Evolutionary conservation across 225 moss, liverwort and hornwort genomes (phyloP).

Genomic region (Polytrichum commune): DNA sequence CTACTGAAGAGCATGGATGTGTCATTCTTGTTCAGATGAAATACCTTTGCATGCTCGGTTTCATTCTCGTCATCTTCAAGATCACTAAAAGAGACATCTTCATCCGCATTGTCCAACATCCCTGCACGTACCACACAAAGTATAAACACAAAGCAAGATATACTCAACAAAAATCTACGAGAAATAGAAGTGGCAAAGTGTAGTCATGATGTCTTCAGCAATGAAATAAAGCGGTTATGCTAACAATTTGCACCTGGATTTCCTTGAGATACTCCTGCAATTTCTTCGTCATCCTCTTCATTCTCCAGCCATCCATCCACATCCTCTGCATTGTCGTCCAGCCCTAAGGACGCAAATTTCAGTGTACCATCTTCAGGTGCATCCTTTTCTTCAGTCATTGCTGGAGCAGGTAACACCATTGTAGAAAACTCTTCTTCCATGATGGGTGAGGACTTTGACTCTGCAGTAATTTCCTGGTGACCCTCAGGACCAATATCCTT

Average conservation of each 20-base stretch:
- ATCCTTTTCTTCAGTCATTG: conserved; percentile 15
- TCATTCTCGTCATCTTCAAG: conserved; percentile 77
- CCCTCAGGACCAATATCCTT: conserved; percentile 17
- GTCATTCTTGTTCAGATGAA: no score
- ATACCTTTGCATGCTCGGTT: conserved; percentile 26
- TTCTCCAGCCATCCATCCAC: conserved; percentile 84
- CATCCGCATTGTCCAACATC: conserved; percentile 41
- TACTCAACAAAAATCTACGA: no score
- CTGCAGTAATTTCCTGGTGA: conserved; percentile 28
- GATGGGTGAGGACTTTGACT: conserved; percentile 20
- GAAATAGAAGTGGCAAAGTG: no score
- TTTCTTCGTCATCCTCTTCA: conserved; percentile 37
- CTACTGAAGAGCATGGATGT: no score
- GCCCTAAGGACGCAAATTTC: conserved; percentile 40
- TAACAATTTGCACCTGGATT: no score
- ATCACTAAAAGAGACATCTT: conserved; percentile 98
- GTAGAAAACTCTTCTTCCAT: conserved; percentile 23
- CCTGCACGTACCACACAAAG: conserved; percentile 20
- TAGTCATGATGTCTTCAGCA: no score
- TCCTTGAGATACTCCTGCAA: conserved; percentile 19
- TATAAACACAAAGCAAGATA: no score
- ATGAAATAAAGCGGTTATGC: no score
- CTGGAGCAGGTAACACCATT: conserved; percentile 9
- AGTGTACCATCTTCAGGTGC: conserved; percentile 21
- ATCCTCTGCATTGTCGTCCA: conserved; percentile 75